Evolutionary conservation across 2,329 filamentous ascomycete species (phyloP), one percentile per base, ranked within the genome.

Genomic region (Phialophora macrospora): DNA sequence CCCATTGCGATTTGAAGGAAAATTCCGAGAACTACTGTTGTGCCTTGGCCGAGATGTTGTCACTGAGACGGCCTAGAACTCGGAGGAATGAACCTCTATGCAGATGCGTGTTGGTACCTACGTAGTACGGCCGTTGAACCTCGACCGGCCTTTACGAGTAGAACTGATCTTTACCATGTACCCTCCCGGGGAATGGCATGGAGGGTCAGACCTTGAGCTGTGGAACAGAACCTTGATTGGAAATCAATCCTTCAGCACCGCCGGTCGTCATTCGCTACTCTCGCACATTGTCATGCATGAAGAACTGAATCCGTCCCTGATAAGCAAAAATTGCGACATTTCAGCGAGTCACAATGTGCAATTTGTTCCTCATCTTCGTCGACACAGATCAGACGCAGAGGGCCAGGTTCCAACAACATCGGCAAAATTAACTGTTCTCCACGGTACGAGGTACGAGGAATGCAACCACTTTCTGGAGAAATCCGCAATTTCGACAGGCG

Each of bases 221-320:
- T 38, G 12, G 22, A 49, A 32, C 24, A 30, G 9, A 46, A 20
- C 38, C 22, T 46, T 59, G 56, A 48, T 59, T 59, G 56, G 56
- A 59, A 59, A 59, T 59, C 56, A 59, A 26, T 22, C n/a, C 24
- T 51, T 22, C 48, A 51, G 5, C 24, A 26, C 12, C 22, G n/a
- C 14, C 4, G 48, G 3, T 22, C 24, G 48, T 51, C 48, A 51
- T 51, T 51, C 48, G 48, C 24, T 51, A 28, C 48, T 51, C 48
- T 12, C 9, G 24, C 48, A 51, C 20, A 7, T 8, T 51, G 48
- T 51, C 24, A 44, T 5, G 22, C 48, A 51, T 4, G 46, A 49
- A 41, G 38, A 41, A 41, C 2, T 20, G 38, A 44, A 8, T 44
- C 48, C 48, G 6, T n/a, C 22, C 48, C 48, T 26, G 48, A 51